Base-by-base conservation (phyloP, 768 basidiomycete species). In the Suillus americanus region DNA sequence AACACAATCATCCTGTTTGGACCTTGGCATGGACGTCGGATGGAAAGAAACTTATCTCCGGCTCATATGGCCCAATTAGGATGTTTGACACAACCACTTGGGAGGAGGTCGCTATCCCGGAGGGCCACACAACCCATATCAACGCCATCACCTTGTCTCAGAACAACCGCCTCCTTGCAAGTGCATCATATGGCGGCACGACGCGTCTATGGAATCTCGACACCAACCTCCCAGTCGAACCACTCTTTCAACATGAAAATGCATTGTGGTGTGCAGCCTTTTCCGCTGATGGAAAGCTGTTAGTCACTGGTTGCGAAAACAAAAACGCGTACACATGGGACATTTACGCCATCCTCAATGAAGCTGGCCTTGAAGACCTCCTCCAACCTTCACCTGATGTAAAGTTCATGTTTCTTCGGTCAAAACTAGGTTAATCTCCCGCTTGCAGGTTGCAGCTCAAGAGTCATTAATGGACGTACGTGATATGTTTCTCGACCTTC, bases 1-100 rank as follows among this genome's bases (percentile, higher is more conserved):
- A 30, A 18, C 50, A 51, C 16, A 16, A 28, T 4, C 3, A 1
- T 20, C 0, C 0, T 0, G 50, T 50, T 28, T 16, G 0, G 1
- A 51, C 28, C 25, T 51, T 51, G 28, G 50, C 16, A 2, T 51
- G 50, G 50, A 51, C 16, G 16, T 51, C 3, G 16, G 25, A 51
- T 2, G 28, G 50, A 30, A 30, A 51, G 50, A 51, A 30, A 7
- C 28, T 51, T 10, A 51, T 51, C 50, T 18, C 50, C 3, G 50
- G 8, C 0, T 51, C 50, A 28, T 9, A 5, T 5, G 16, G 16
- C 50, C 25, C 8, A 1, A 18, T 51, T 18, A 30, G 28, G 28
- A 51, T 51, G 9, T 51, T 30, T 0, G 28, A 51, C 28, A 30
- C 28, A 9, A 2, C 18, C 9, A 51, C 25, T 9, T 51, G 28